Conservation (phyloP, 2,329 filamentous ascomycete species). For the Fusarium nisikadoi region DNA sequence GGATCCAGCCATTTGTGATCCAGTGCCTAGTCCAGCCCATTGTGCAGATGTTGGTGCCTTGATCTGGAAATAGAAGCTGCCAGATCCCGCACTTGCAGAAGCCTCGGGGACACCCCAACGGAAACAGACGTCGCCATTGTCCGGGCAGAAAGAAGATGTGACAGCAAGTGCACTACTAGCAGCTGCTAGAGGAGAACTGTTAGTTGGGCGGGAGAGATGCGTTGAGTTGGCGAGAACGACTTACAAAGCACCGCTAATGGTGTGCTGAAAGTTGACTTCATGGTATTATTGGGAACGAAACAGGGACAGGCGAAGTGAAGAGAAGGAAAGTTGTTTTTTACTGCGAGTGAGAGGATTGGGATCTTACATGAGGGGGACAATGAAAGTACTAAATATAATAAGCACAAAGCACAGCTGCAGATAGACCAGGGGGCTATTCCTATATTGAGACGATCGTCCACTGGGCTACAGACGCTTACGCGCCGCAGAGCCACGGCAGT, state of each 20-base stretch:
- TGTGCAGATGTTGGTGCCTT: conserved; percentile 61
- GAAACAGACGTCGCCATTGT: conserved; percentile 60
- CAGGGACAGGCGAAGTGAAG: background rate
- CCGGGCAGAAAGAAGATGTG: conserved; percentile 55
- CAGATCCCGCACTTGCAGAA: conserved; percentile 59
- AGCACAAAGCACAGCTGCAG: conserved; percentile 24
- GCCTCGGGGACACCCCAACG: conserved; percentile 64
- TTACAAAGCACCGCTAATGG: conserved; percentile 38
- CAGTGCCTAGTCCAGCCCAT: conserved; percentile 70
- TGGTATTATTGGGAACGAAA: conserved; percentile 2
- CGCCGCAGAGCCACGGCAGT: conserved; percentile 23
- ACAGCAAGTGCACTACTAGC: conserved; percentile 37
- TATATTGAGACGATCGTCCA: conserved; percentile 16
- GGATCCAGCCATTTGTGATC: conserved; percentile 63
- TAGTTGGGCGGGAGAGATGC: background rate
- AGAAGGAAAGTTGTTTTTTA: background rate
- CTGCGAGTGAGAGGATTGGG: background rate
- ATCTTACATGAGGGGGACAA: conserved; percentile 16
- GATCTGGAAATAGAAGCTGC: conserved; percentile 71
- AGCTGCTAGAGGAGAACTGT: conserved; percentile 39
- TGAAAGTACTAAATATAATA: conserved; percentile 26
- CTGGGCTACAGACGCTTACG: conserved; percentile 14
- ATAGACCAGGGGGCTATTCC: conserved; percentile 11
- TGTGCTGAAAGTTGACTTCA: conserved; percentile 36
- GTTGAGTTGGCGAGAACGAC: background rate